Percentiles rank a stretch among this genome's conserved stretches.
These are phyloP conservation scores for Umbelopsis vinacea DNA, from an alignment of 192 early-diverging fungal genomes.

Conservation along the genomic window DNA sequence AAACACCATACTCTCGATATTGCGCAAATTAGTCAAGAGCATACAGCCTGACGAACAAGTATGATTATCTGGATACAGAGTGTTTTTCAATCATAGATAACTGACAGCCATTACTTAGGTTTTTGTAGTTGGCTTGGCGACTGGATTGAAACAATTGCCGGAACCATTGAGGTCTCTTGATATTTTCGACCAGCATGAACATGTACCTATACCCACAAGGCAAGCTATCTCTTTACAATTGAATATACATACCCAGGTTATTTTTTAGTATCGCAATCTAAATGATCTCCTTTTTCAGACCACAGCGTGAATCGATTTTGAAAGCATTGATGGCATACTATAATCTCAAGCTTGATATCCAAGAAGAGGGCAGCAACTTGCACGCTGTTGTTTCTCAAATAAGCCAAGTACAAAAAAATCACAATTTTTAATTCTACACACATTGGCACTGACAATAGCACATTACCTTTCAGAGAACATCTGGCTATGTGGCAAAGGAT, in stretches of 20 bases:
- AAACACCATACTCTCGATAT: neutral
- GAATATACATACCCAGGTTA: too few relatives aligned
- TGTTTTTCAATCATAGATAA: neutral
- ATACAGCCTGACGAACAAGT: slow-evolving; percentile 6
- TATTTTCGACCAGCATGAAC: slow-evolving; percentile 36
- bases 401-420: slow-evolving; percentile 18
- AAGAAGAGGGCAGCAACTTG: neutral
- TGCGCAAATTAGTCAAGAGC: neutral
- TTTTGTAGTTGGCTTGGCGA: slow-evolving; percentile 31
- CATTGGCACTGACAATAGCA: neutral
- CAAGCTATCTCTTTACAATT: neutral
- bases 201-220: slow-evolving; percentile 34
- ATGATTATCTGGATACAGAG: neutral
- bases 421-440: neutral
- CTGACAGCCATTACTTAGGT: neutral
- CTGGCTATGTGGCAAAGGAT: slow-evolving; percentile 65
- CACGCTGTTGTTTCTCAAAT: slow-evolving; percentile 22
- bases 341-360: neutral
- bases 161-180: slow-evolving; percentile 25
- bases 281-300: neutral
- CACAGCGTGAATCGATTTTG: slow-evolving; percentile 32
- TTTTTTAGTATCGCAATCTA: neutral
- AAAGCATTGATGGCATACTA: neutral
- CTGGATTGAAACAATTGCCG: slow-evolving; percentile 17
- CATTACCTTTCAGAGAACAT: slow-evolving; percentile 48